Percentiles rank a stretch among this genome's conserved stretches.
Conservation (phyloP, 768 basidiomycete species). For the Botryobasidium botryosum region DNA sequence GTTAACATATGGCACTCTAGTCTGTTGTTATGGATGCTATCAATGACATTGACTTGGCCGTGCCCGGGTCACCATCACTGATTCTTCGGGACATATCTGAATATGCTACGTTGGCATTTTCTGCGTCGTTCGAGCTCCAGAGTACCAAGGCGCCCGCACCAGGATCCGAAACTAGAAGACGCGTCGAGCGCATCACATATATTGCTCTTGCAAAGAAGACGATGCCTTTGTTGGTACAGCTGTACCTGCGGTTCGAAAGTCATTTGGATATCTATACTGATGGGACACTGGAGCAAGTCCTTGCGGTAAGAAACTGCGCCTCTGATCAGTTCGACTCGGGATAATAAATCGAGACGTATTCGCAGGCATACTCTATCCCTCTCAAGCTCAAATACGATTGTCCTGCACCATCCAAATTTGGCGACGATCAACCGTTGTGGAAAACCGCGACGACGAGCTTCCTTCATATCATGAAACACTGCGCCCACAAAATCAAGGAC, state of each 20-base stretch:
- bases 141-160: slow-evolving; percentile 26
- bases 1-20: slow-evolving; percentile 22
- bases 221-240: slow-evolving; percentile 70
- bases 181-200: slow-evolving; percentile 74
- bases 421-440: slow-evolving; percentile 80
- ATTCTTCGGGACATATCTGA: slow-evolving; percentile 74
- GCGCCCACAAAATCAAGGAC: slow-evolving; percentile 32
- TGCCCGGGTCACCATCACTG: slow-evolving; percentile 46
- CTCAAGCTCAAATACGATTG: slow-evolving; percentile 93
- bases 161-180: too few species aligned
- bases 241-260: slow-evolving; percentile 52
- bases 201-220: slow-evolving; percentile 76
- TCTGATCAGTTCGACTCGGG: neutral
- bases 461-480: slow-evolving; percentile 54
- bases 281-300: slow-evolving; percentile 69
- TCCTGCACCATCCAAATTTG: slow-evolving; percentile 73
- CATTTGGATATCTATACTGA: slow-evolving; percentile 49
- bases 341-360: neutral
- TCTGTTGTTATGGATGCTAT: slow-evolving; percentile 56
- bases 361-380: slow-evolving; percentile 72
- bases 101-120: slow-evolving; percentile 73
- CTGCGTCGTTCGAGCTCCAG: slow-evolving; percentile 53
- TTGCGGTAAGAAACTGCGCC: slow-evolving; percentile 37
- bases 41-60: slow-evolving; percentile 44
- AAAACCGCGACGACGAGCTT: slow-evolving; percentile 82